Base-by-base conservation (phyloP, 139 green algal genomes). In the Chlamydomonas sp. region DNA sequence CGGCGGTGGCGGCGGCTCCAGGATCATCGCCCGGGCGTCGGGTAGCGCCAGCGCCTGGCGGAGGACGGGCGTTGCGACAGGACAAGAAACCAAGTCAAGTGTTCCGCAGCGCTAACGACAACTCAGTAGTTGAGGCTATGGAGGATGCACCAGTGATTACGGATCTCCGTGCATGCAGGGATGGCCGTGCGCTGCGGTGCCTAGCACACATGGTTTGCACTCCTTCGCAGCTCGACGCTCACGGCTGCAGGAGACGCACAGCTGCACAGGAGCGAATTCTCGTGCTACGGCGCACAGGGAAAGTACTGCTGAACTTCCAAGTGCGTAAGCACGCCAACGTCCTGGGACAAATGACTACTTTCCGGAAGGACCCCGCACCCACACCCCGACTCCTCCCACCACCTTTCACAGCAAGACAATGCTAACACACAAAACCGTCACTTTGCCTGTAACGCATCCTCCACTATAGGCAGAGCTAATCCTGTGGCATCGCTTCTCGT, bases 1-100 rank as follows among this genome's bases (percentile, higher is more conserved):
- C 31, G 31, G 31, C 49, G 10, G 3, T 20, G 17, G 68, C 18
- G 68, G 16, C 59, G 81, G 71, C 60, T 88, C 83, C 83, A 81
- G 63, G 1, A 76, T 10, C 18, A 81, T 4, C 14, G 15, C 2
- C 5, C 73, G 62, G 2, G 74, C 7, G 62, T 88, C 83, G 16
- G 83, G 83, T 63, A 88, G 83, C 16, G 63, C 62, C 31, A 88
- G 83, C 31, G 83, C 83, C 83, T 88, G 82, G 5, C 4, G 66
- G 10, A 18, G 66, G 66, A 18, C 66, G 66, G 10, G 66, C 66
- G 66, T 71, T 71, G 10, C 66, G 12, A 71, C 66, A 18, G 10
- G 10, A 18, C 10, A 10, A 71, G 10, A 71, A 10, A 71, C 66
- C 9, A 71, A 10, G 66, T 14, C 9, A 14, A 14, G 66, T 18